phyloP scores from a whole-genome alignment of 169 alveolate species.

The Plasmodium vivax region DNA sequence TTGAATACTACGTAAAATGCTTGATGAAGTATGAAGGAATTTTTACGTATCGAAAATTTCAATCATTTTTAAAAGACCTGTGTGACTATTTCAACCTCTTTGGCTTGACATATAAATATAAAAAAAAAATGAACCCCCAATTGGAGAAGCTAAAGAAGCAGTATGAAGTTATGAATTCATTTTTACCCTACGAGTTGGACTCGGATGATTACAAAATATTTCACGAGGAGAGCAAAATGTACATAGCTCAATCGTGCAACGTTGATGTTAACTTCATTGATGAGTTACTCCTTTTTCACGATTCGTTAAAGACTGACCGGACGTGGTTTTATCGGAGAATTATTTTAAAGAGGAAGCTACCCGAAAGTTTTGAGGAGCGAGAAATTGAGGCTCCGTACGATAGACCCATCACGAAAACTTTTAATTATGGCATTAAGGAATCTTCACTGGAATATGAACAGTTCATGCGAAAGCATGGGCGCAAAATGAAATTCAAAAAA shows the following conservation, averaged over 20 bases:
- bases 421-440: constrained; percentile 48
- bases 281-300: constrained; percentile 80
- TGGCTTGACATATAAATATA: constrained; percentile 34
- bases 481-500: constrained; percentile 46
- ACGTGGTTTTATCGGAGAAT: constrained; percentile 84
- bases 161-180: constrained; percentile 78
- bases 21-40: constrained; percentile 76
- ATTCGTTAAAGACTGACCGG: constrained; percentile 83
- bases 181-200: constrained; percentile 82
- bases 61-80: constrained; percentile 34
- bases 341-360: constrained; percentile 74
- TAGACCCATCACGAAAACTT: constrained; percentile 49
- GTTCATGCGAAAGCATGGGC: constrained; percentile 33
- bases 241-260: constrained; percentile 76
- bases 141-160: constrained; percentile 46
- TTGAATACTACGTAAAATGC: constrained; percentile 37
- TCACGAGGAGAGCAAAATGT: constrained; percentile 78
- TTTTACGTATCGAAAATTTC: constrained; percentile 46
- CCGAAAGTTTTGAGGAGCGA: constrained; percentile 81
- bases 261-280: constrained; percentile 80
- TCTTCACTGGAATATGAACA: constrained; percentile 67
- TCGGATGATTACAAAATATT: constrained; percentile 79
- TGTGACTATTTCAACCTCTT: constrained; percentile 28
- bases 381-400: constrained; percentile 76
- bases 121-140: constrained; percentile 65